phyloP scores from a whole-genome alignment of 2,329 filamentous ascomycete species.

The Beauveria brongniartii region DNA sequence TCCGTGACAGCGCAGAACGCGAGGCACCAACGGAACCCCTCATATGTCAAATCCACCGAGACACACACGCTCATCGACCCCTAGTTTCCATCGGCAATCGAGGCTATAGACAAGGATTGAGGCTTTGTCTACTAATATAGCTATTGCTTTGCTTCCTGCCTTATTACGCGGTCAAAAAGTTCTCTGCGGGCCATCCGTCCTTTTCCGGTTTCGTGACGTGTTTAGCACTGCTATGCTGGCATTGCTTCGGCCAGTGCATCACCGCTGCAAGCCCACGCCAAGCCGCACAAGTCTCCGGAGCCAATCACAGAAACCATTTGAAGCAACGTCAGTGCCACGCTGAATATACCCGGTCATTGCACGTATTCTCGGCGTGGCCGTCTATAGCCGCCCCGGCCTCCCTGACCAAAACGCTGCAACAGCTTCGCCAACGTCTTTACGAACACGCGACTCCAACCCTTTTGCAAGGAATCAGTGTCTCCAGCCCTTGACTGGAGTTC shows the following conservation, averaged over 20 bases:
- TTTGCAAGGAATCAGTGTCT: not conserved
- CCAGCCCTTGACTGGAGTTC: not conserved
- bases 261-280: not conserved
- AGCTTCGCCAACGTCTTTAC: not conserved
- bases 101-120: constrained; percentile 2
- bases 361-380: not conserved
- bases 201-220: not conserved
- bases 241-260: not conserved
- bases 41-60: not conserved
- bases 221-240: not conserved
- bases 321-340: not conserved
- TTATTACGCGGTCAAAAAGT: no score
- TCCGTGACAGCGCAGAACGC: not conserved
- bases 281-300: not conserved
- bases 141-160: not conserved
- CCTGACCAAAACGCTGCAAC: not conserved
- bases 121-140: not conserved
- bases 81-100: not conserved
- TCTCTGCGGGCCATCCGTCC: not conserved
- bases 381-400: not conserved
- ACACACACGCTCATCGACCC: not conserved
- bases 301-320: constrained; percentile 1
- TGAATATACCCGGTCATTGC: not conserved
- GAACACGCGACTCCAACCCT: not conserved
- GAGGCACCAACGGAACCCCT: not conserved